Base-by-base conservation (phyloP, 192 early-diverging fungal species). In the Coemansia biformis region DNA sequence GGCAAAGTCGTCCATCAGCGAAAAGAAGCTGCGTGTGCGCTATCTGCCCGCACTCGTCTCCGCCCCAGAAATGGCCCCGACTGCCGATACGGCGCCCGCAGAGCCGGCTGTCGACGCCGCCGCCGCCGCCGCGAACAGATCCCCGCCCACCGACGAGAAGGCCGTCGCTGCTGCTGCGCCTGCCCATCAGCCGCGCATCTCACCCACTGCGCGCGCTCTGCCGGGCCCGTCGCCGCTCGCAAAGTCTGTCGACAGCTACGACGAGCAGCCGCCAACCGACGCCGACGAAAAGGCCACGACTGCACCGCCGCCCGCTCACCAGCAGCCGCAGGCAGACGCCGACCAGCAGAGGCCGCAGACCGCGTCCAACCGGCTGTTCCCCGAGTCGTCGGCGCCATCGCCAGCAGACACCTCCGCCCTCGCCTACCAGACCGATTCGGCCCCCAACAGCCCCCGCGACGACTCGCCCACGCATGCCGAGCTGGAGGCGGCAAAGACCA, bases 1-100 rank as follows among this genome's bases (percentile, higher is more conserved):
- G 14, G 55, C 78, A 39, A 82, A 72, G 70, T 75, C 74, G 18
- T 63, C 63, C 22, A 84, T 86, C 47, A 73, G 66, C 42, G 81
- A 88, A 58, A 81, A 80, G 41, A 88, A 86, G 59, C 73, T 88
- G 43, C 69, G 69, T 17, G 69, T 72, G 13, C 76, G 79, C 36
- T 86, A 84, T 42, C 3, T 28, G n/a, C n/a, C n/a, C n/a, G n/a
- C n/a, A n/a, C n/a, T n/a, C n/a, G n/a, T n/a, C n/a, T n/a, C n/a
- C n/a, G n/a, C n/a, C n/a, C n/a, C n/a, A n/a, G n/a, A n/a, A n/a
- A n/a, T n/a, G n/a, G n/a, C n/a, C n/a, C n/a, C n/a, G n/a, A n/a
- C n/a, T n/a, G n/a, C n/a, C n/a, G n/a, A n/a, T 7, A 74, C 75
- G 12, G 81, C 76, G 48, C 62, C 81, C 14, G 60, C 74, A 11